Evolutionary conservation across 2,329 filamentous ascomycete species (phyloP).

Genomic region (Colletotrichum cuscutae): DNA sequence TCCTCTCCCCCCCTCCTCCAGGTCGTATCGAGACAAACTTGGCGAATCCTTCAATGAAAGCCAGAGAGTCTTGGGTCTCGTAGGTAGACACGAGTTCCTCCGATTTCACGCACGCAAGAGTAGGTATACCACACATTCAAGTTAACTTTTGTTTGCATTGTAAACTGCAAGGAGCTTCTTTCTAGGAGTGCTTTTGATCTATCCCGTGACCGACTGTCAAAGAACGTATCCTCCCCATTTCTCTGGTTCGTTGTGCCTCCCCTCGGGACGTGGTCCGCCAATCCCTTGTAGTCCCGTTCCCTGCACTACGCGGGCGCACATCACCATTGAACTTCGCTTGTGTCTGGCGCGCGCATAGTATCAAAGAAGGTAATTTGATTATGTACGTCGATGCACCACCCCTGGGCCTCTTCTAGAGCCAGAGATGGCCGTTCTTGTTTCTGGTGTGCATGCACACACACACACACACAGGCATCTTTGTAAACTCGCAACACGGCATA

Average conservation of each 20-base stretch:
- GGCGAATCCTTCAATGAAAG: background rate
- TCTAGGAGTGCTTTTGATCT: background rate
- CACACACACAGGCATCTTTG: background rate
- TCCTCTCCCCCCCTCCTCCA: too few species aligned
- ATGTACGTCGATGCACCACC: conserved; percentile 17
- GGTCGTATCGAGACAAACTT: too few species aligned
- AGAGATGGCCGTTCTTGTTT: background rate
- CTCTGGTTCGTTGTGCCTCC: background rate
- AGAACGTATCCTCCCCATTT: background rate
- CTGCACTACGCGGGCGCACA: background rate
- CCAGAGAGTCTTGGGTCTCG: background rate
- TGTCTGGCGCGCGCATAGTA: background rate
- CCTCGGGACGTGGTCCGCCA: background rate
- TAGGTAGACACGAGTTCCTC: too few species aligned
- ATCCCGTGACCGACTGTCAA: background rate
- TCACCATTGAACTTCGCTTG: background rate
- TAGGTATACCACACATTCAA: too few species aligned
- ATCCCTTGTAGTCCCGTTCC: background rate
- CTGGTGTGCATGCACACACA: background rate
- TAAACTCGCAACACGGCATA: background rate
- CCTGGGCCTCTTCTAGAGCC: background rate
- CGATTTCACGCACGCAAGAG: too few species aligned
- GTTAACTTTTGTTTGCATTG: background rate
- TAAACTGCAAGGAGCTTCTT: background rate
- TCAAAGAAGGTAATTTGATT: conserved; percentile 19